Base-by-base conservation (phyloP, 1,284 basidiomycete species). In the Psilocybe mexicana region DNA sequence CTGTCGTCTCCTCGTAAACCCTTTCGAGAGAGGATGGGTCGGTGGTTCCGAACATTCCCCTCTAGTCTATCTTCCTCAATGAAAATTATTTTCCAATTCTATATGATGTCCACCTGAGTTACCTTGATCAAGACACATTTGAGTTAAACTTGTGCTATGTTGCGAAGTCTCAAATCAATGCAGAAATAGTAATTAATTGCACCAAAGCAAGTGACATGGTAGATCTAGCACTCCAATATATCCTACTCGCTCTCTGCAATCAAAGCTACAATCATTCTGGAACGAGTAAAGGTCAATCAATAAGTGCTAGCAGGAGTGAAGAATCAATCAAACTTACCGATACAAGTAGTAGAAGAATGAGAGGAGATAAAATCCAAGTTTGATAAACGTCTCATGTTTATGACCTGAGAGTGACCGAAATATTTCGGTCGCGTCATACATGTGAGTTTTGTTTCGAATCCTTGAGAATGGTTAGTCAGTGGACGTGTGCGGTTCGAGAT, bases 341-440 rank as follows among this genome's bases (percentile, higher is more conserved):
- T 97, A 98, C 67, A 97, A 87, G 72, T 96, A 97, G 79, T 96
- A 97, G 84, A 96, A 96, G 84, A 96, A 96, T 49, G 90, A 94
- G 61, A 96, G 79, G 57, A 96, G 85, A 75, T 96, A 97, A 76
- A 96, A 96, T 23, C 93, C 95, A 60, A 98, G 89, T 79, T 97
- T 98, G 76, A 96, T 84, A 72, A 99, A 98, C 69, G 90, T 90
- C 78, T 97, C 96, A 73, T 96, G 98, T 80, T 99, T 99, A 77
- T 98, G 97, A 43, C 83, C 87, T 14, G 90, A 87, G 47, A 99
- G 77, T 61, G 96, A 96, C 65, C 97, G 85, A 84, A 99, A 99
- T 68, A 99, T 99, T 76, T 99, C 97, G 33, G 97, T 99, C 54
- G 96, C 96, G 74, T 99, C 96, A 72, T 98, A 96, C 92, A 98